These are phyloP conservation scores for Neurospora sp. DNA, from an alignment of 495 filamentous ascomycete species.

Conservation along the genomic window DNA sequence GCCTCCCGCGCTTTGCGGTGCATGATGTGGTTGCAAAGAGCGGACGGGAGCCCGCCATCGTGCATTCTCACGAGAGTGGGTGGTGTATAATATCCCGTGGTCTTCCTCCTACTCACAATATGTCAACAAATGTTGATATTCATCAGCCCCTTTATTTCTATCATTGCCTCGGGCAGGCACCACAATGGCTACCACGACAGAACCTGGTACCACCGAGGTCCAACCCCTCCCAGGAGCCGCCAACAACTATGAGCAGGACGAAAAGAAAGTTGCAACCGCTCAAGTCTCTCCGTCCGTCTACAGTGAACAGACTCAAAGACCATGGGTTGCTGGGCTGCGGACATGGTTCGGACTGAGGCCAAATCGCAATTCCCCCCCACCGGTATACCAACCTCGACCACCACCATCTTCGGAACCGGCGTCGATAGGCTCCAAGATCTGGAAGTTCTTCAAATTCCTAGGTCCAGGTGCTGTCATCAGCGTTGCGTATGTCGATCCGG, in stretches of 20 bases:
- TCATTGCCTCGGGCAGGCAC: neutral
- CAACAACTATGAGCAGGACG: neutral
- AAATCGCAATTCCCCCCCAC: neutral
- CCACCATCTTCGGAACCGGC: neutral
- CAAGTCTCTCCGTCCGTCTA: neutral
- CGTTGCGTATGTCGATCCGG: conserved; percentile 22
- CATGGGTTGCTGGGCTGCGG: neutral
- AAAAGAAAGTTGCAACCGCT: neutral
- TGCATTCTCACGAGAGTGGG: neutral
- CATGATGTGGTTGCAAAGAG: neutral
- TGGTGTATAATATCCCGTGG: neutral
- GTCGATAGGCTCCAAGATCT: neutral
- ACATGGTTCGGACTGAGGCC: neutral
- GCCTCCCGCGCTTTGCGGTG: neutral
- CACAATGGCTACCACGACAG: neutral
- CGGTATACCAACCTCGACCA: conserved; percentile 1
- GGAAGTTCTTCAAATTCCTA: conserved; percentile 11
- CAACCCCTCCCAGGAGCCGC: neutral
- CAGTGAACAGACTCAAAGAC: neutral
- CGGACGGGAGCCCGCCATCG: neutral
- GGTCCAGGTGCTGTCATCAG: conserved; percentile 16
- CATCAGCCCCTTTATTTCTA: neutral
- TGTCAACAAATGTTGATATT: neutral
- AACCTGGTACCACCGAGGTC: neutral
- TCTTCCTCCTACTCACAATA: neutral